Conservation (phyloP, 306 rosid species). For the Vigna nakashimae region DNA sequence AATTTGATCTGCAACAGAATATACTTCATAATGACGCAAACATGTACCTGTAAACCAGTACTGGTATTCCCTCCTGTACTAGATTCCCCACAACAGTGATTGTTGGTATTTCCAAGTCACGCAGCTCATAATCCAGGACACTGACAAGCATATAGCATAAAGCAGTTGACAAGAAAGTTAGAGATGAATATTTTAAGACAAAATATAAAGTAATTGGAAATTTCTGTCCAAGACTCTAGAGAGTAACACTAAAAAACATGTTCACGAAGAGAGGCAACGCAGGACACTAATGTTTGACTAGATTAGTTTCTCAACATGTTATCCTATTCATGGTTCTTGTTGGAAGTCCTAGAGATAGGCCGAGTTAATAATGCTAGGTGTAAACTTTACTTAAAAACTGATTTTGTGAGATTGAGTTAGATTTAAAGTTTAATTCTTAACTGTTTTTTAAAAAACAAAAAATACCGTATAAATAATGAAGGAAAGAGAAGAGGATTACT, state of each 20-base stretch:
- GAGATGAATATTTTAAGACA: background rate
- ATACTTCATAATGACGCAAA: background rate
- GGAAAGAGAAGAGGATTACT: conserved; percentile 51
- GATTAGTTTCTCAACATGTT: background rate
- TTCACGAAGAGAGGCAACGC: background rate
- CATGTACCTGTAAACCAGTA: conserved; percentile 84
- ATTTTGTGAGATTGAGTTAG: too few species aligned
- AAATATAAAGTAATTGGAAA: background rate
- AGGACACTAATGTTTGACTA: background rate
- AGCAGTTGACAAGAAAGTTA: conserved; percentile 31
- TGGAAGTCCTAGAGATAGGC: too few species aligned
- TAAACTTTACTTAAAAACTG: too few species aligned
- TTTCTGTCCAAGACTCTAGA: conserved; percentile 16
- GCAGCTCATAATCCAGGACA: conserved; percentile 72
- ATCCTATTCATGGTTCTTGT: background rate
- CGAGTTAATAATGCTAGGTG: too few species aligned
- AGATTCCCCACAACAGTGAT: conserved; percentile 71
- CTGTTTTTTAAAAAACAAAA: too few species aligned
- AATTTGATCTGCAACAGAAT: conserved; percentile 5
- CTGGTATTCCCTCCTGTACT: conserved; percentile 76
- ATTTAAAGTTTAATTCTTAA: too few species aligned
- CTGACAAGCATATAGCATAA: conserved; percentile 31
- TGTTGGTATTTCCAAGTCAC: conserved; percentile 85
- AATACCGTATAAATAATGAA: too few species aligned
- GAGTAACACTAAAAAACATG: background rate